phyloP scores from a whole-genome alignment of 495 filamentous ascomycete genomes.

The Penicillium pancosmium region DNA sequence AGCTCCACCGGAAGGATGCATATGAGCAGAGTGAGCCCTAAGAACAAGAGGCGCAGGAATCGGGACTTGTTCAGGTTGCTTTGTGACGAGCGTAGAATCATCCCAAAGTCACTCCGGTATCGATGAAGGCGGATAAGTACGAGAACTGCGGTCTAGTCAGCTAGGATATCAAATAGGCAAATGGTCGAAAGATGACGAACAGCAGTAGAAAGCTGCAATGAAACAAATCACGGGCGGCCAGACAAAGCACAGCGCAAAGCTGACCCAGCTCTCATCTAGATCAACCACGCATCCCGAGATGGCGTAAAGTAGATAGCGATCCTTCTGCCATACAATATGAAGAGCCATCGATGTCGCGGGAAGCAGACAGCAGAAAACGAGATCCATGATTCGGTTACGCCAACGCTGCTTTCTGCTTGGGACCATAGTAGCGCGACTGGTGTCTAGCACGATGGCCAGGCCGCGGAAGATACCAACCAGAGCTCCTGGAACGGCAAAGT shows the following conservation, averaged over 20 bases:
- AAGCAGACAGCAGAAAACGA: constrained; percentile 67
- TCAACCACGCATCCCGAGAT: constrained; percentile 72
- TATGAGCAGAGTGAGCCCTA: constrained; percentile 69
- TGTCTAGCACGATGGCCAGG: constrained; percentile 70
- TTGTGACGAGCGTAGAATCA: constrained; percentile 58
- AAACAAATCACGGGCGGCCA: constrained; percentile 69
- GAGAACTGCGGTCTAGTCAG: constrained; percentile 47
- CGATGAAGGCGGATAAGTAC: constrained; percentile 67
- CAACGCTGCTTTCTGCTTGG: constrained; percentile 54
- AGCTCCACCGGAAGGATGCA: constrained; percentile 64
- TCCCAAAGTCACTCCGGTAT: constrained; percentile 63
- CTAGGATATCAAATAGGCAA: not conserved
- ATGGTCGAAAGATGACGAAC: constrained; percentile 51
- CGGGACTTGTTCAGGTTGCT: constrained; percentile 64
- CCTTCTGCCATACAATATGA: constrained; percentile 69
- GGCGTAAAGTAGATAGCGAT: constrained; percentile 72
- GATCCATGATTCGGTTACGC: constrained; percentile 58
- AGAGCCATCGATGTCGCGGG: constrained; percentile 67
- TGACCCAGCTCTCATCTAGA: constrained; percentile 72
- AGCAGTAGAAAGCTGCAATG: constrained; percentile 66
- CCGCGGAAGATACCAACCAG: constrained; percentile 72
- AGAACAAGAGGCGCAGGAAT: constrained; percentile 76
- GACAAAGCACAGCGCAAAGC: constrained; percentile 63
- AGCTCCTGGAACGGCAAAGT: constrained; percentile 64
- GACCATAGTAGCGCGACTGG: constrained; percentile 58